Evolutionary conservation across 108 stramenopile species (phyloP).

Genomic region (Heterococcus sp.): DNA sequence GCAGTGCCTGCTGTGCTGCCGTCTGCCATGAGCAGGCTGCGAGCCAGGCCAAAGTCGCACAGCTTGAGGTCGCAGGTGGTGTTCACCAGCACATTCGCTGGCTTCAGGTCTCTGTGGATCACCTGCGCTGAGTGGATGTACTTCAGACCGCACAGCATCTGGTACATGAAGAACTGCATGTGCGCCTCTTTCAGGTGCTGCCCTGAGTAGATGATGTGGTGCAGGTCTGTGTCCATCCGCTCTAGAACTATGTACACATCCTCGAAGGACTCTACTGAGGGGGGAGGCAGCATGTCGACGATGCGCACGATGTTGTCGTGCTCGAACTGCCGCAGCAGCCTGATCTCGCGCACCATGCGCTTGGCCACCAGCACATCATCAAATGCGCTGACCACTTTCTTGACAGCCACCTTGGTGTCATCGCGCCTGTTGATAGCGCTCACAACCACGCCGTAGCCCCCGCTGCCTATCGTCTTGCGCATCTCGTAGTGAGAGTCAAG

Average conservation of each 20-base stretch:
- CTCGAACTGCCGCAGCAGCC: constrained; percentile 58
- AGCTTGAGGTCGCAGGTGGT: constrained; percentile 64
- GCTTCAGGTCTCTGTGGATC: constrained; percentile 64
- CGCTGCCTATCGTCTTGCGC: constrained; percentile 72
- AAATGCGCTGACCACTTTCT: constrained; percentile 63
- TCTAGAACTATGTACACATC: constrained; percentile 97
- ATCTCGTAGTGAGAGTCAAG: constrained; percentile 35
- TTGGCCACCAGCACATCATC: constrained; percentile 97
- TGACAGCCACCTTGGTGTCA: too few species aligned
- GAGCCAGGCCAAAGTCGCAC: constrained; percentile 60
- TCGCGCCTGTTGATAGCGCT: constrained; percentile 51
- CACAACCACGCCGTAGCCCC: constrained; percentile 97
- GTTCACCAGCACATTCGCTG: constrained; percentile 94
- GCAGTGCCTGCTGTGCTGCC: too few species aligned
- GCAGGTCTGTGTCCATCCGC: constrained; percentile 64
- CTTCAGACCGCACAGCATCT: constrained; percentile 63
- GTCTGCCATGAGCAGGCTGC: too few species aligned
- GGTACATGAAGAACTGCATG: constrained; percentile 65
- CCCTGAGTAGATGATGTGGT: constrained; percentile 39
- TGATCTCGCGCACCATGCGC: constrained; percentile 95
- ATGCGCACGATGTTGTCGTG: constrained; percentile 60
- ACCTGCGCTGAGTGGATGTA: constrained; percentile 60
- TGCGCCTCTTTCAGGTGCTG: constrained; percentile 63
- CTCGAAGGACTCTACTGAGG: constrained; percentile 60
- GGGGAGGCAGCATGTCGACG: constrained; percentile 49